A percentile compares a stretch with the other conserved stretches of the same genome.
These are phyloP conservation scores for Aureobasidium zeae DNA, from an alignment of 2,329 filamentous ascomycete genomes.

Conservation along the genomic window DNA sequence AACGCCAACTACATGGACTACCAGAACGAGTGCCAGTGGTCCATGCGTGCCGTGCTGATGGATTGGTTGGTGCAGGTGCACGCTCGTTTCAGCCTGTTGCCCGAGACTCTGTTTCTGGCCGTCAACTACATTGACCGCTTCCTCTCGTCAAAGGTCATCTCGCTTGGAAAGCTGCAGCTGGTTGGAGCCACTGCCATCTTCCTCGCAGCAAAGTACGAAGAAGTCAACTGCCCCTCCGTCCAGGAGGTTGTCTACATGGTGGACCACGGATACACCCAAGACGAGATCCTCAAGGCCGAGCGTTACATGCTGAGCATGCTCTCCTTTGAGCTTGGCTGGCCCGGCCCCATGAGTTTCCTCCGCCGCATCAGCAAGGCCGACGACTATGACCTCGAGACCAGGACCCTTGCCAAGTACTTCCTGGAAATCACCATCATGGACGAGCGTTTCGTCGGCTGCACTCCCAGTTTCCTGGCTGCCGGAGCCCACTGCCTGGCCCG, in stretches of 20 bases:
- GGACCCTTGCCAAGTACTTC: constrained; percentile 95
- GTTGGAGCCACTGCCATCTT: constrained; percentile 94
- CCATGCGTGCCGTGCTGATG: constrained; percentile 93
- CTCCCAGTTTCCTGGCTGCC: constrained; percentile 82
- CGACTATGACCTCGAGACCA: constrained; percentile 90
- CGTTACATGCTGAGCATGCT: constrained; percentile 97
- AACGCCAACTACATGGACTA: constrained; percentile 94
- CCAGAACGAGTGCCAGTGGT: constrained; percentile 97
- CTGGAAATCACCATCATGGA: constrained; percentile 96
- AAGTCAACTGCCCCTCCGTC: constrained; percentile 94
- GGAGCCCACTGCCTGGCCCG: constrained; percentile 88
- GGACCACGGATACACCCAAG: constrained; percentile 75
- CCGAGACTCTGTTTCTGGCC: constrained; percentile 87
- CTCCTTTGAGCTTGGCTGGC: constrained; percentile 90
- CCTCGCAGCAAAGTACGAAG: constrained; percentile 94
- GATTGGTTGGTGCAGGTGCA: constrained; percentile 98
- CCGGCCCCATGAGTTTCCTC: constrained; percentile 98
- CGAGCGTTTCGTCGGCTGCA: constrained; percentile 86
- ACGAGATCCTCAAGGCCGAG: constrained; percentile 95
- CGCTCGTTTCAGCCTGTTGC: constrained; percentile 77
- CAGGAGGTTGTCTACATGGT: constrained; percentile 98
- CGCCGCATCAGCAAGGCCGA: constrained; percentile 96
- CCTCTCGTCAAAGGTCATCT: constrained; percentile 87
- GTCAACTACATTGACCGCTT: constrained; percentile 98
- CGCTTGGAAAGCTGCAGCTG: constrained; percentile 86